Conservation (phyloP, 768 basidiomycete species). For the Dacryopinax primogenitus region DNA sequence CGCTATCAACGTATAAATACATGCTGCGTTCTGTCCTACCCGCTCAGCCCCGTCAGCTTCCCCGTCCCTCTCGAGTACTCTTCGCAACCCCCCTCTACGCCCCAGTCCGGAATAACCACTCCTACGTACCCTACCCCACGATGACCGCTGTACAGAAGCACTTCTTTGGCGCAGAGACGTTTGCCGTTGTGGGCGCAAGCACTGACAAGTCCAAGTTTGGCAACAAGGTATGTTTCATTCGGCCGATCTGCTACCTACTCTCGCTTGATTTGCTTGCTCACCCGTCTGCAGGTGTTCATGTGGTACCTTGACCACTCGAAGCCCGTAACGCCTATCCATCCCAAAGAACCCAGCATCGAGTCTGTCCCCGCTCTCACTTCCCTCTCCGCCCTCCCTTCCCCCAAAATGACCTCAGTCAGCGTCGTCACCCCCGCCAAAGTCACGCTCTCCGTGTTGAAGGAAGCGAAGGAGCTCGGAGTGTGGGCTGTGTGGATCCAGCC, state of each 20-base stretch:
- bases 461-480: slow-evolving; percentile 55
- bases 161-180: slow-evolving; percentile 52
- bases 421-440: slow-evolving; percentile 71
- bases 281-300: slow-evolving; percentile 43
- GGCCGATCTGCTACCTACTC: neutral
- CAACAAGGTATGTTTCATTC: slow-evolving; percentile 41
- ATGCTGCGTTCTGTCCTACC: too few relatives aligned
- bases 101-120: neutral
- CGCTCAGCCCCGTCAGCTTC: neutral
- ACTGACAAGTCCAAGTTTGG: slow-evolving; percentile 68
- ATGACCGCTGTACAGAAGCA: slow-evolving; percentile 28
- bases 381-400: slow-evolving; percentile 45
- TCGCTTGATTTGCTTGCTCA: slow-evolving; percentile 5
- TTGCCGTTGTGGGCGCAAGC: slow-evolving; percentile 72
- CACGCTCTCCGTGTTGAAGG: slow-evolving; percentile 52
- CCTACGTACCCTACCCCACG: neutral
- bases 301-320: slow-evolving; percentile 57
- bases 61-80: neutral
- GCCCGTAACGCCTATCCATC: slow-evolving; percentile 61
- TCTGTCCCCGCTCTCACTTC: slow-evolving; percentile 44
- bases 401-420: slow-evolving; percentile 57
- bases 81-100: neutral
- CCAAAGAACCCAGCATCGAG: slow-evolving; percentile 56
- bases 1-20: too few relatives aligned
- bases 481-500: slow-evolving; percentile 83